These are phyloP conservation scores for Hemileia vastatrix DNA, from an alignment of 1,284 basidiomycete species.

Conservation along the genomic window DNA sequence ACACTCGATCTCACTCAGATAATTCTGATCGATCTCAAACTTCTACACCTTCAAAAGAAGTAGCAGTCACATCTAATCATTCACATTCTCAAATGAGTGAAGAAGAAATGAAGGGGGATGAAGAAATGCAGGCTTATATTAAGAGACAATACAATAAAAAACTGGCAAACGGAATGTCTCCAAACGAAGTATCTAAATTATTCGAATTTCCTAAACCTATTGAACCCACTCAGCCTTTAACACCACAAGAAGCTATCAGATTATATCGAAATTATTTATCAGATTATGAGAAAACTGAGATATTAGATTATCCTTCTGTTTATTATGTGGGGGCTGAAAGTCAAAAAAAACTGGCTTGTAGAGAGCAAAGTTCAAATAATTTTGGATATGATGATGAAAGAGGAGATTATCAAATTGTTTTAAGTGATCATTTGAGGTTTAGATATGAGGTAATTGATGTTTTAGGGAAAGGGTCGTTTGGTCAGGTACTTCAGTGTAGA, in stretches of 20 bases:
- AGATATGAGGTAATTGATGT: conserved; percentile 88
- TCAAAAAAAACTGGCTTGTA: conserved; percentile 67
- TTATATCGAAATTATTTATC: conserved; percentile 46
- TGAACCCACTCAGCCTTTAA: conserved; percentile 58
- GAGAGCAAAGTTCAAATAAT: conserved; percentile 71
- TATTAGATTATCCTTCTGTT: conserved; percentile 73
- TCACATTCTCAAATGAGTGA: conserved; percentile 49
- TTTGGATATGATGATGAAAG: conserved; percentile 96
- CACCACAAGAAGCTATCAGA: conserved; percentile 53
- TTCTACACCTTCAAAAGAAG: not conserved
- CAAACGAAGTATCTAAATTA: conserved; percentile 76
- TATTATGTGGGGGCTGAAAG: conserved; percentile 73
- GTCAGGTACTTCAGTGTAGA: conserved; percentile 89
- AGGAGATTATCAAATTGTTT: conserved; percentile 86
- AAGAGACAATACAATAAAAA: conserved; percentile 79
- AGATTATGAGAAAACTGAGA: conserved; percentile 75
- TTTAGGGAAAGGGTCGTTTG: conserved; percentile 95
- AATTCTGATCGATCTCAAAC: conserved; percentile 28
- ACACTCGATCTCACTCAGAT: conserved; percentile 24
- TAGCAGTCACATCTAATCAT: conserved; percentile 21
- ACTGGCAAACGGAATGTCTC: conserved; percentile 63
- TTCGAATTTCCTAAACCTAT: conserved; percentile 85
- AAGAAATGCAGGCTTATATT: conserved; percentile 94
- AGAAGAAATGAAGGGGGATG: conserved; percentile 81
- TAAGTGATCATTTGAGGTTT: conserved; percentile 86